Conservation (phyloP, 306 rosid species). For the Bauhinia variegata region DNA sequence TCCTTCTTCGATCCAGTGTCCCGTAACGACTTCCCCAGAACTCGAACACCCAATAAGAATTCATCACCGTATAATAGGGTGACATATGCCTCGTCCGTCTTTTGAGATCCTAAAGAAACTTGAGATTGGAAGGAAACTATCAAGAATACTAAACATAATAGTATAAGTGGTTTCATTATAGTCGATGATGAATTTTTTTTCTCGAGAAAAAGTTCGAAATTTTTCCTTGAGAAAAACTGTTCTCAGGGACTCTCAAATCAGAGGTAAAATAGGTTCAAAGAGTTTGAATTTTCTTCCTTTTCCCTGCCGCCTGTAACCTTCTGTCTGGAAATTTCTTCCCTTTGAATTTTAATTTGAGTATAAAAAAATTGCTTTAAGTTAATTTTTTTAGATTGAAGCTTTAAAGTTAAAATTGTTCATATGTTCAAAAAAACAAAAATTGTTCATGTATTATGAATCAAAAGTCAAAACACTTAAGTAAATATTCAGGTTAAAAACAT, state of each 20-base stretch:
- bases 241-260: conserved; percentile 7
- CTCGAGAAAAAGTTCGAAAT: background rate
- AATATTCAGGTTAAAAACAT: too few species aligned
- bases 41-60: conserved; percentile 91
- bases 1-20: conserved; percentile 81
- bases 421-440: too few species aligned
- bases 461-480: too few species aligned
- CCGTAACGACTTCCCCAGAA: conserved; percentile 89
- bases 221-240: conserved; percentile 19
- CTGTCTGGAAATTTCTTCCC: too few species aligned
- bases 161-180: conserved; percentile 43
- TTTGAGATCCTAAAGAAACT: conserved; percentile 52
- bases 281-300: conserved; percentile 29
- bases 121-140: conserved; percentile 40
- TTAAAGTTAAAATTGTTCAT: too few species aligned
- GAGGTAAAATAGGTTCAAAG: conserved; percentile 12
- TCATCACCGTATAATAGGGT: conserved; percentile 97
- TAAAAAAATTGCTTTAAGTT: too few species aligned
- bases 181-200: background rate
- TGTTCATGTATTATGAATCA: too few species aligned
- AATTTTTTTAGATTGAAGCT: too few species aligned
- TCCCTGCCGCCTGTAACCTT: conserved; percentile 24
- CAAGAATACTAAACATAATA: conserved; percentile 34
- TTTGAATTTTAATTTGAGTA: too few species aligned
- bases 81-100: conserved; percentile 71